Evolutionary conservation across 441 rosid species (phyloP).

Genomic region (Euphorbia schlechtendalii): DNA sequence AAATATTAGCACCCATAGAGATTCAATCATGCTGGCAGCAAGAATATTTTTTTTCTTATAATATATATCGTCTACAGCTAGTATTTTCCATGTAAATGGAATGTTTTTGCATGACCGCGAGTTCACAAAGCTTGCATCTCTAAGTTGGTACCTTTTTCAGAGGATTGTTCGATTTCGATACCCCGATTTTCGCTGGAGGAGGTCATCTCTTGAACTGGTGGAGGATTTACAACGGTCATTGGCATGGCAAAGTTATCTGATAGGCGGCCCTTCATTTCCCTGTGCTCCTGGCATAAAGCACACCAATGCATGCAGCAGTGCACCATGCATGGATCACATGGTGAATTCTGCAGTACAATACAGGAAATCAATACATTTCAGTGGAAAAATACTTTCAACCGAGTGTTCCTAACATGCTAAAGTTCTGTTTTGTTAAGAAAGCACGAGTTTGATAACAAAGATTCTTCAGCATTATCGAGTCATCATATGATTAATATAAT

Average conservation of each 20-base stretch:
- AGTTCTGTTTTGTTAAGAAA: not conserved
- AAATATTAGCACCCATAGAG: not conserved
- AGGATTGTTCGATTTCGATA: constrained; percentile 38
- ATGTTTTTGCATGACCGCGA: constrained; percentile 4
- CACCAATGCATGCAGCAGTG: no score
- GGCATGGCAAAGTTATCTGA: constrained; percentile 45
- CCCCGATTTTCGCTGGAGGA: constrained; percentile 34
- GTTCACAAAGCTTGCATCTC: constrained; percentile 74
- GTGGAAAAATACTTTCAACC: not conserved
- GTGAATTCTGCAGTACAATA: constrained; percentile 54
- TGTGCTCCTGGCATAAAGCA: constrained; percentile 90
- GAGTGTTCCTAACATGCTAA: not conserved
- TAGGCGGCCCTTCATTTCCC: constrained; percentile 81
- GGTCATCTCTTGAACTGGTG: constrained; percentile 75
- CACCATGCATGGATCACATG: constrained; percentile 91
- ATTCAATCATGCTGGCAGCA: constrained; percentile 1
- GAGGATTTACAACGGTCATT: constrained; percentile 60
- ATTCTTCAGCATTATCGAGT: not conserved
- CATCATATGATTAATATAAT: not conserved
- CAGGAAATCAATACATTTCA: constrained; percentile 1
- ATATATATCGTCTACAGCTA: not conserved
- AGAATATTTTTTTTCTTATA: no score
- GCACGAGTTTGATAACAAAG: not conserved
- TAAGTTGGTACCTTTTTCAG: constrained; percentile 49
- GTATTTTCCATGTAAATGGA: not conserved